A percentile compares a stretch with the other conserved stretches of the same genome.
Conservation (phyloP, 1,284 basidiomycete genomes). For the Phellopilus nigrolimitatus region DNA sequence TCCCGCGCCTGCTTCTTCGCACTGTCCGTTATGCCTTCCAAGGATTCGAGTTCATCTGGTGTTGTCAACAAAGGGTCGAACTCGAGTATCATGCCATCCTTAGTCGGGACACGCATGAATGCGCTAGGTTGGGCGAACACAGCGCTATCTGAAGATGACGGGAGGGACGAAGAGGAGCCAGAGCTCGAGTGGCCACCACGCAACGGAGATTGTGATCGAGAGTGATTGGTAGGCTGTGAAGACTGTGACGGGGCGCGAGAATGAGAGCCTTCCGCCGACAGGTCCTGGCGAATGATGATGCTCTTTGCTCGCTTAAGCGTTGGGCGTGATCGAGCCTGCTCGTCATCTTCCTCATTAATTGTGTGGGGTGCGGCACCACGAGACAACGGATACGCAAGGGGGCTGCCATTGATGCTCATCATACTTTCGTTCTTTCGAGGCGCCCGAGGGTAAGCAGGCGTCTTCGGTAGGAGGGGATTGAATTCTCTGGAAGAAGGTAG, state of each 20-base stretch:
- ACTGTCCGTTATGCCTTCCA: conserved; percentile 71
- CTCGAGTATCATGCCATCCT: conserved; percentile 71
- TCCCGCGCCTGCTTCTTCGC: conserved; percentile 75
- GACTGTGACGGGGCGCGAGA: conserved; percentile 2
- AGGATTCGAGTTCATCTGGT: conserved; percentile 59
- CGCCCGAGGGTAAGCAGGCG: conserved; percentile 49
- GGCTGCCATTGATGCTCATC: conserved; percentile 73
- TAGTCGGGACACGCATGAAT: conserved; percentile 65
- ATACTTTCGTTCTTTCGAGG: conserved; percentile 67
- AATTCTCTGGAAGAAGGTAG: conserved; percentile 68
- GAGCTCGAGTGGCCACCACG: conserved; percentile 39
- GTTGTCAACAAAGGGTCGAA: conserved; percentile 73
- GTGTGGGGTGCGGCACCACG: conserved; percentile 10
- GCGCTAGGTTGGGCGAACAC: conserved; percentile 33
- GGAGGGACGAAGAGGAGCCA: conserved; percentile 28
- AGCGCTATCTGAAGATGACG: conserved; percentile 21
- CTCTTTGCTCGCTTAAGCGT: conserved; percentile 49
- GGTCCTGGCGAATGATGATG: conserved; percentile 58
- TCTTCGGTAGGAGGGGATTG: conserved; percentile 61
- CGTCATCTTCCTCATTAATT: conserved; percentile 25
- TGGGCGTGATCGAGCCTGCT: conserved; percentile 23
- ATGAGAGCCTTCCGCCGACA: conserved; percentile 33
- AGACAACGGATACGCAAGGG: conserved; percentile 51
- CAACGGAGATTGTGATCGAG: conserved; percentile 28
- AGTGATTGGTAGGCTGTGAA: conserved; percentile 38